Evolutionary conservation across 371 early-diverging fungal genomes (phyloP).

Genomic region (Umbelopsis sp.): DNA sequence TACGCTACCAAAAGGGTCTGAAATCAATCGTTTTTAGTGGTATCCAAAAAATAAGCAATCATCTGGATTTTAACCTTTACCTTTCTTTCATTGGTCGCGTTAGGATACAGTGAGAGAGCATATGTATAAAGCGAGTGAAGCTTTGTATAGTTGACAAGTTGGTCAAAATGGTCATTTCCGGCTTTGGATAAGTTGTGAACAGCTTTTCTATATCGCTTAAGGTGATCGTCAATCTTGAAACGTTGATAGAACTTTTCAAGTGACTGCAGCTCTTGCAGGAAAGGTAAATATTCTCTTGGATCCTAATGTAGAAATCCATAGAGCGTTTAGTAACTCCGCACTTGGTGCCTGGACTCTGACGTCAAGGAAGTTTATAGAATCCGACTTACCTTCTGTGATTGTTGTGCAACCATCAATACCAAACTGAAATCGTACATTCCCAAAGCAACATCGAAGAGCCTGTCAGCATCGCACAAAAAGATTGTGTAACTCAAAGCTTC

Average conservation of each 20-base stretch:
- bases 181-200: constrained; percentile 70
- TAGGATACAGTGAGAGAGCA: constrained; percentile 65
- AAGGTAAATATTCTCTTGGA: constrained; percentile 94
- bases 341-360: not conserved
- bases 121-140: constrained; percentile 65
- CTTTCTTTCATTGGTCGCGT: constrained; percentile 43
- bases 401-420: constrained; percentile 93
- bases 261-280: constrained; percentile 80
- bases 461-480: constrained; percentile 87
- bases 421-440: constrained; percentile 94
- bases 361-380: not conserved
- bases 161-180: constrained; percentile 66
- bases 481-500: constrained; percentile 89
- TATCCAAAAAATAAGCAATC: not conserved
- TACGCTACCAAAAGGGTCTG: constrained; percentile 49
- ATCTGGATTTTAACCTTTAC: constrained; percentile 18
- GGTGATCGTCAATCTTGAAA: constrained; percentile 87
- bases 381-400: constrained; percentile 73
- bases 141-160: constrained; percentile 66
- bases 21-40: no score
- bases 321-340: not conserved
- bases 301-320: constrained; percentile 47
- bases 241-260: constrained; percentile 77
- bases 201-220: constrained; percentile 74
- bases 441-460: constrained; percentile 88